phyloP scores from a whole-genome alignment of 176 grass and related monocot genomes.

The Rhynchospora tenuis region DNA sequence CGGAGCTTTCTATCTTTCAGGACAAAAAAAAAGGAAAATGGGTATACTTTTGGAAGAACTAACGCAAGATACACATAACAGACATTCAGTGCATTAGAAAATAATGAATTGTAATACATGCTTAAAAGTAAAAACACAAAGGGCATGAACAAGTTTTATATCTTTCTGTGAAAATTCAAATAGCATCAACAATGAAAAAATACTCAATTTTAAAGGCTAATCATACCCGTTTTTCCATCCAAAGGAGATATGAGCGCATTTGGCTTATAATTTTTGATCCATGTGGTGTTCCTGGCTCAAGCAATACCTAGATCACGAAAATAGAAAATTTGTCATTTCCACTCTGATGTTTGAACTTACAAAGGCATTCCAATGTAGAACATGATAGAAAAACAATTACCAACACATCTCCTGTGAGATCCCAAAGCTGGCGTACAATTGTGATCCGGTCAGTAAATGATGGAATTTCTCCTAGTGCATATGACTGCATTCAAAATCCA shows the following conservation, averaged over 20 bases:
- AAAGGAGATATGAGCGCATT: slow-evolving; percentile 97
- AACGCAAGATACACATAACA: slow-evolving; percentile 28
- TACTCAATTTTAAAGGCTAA: neutral
- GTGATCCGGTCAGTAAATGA: slow-evolving; percentile 84
- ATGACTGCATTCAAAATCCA: slow-evolving; percentile 48
- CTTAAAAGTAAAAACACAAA: neutral
- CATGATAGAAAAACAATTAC: slow-evolving; percentile 34
- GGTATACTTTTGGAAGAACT: slow-evolving; percentile 23
- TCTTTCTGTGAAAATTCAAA: neutral
- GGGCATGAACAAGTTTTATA: neutral
- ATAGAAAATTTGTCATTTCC: slow-evolving; percentile 1
- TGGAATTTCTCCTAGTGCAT: slow-evolving; percentile 96
- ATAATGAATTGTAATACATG: too few species aligned
- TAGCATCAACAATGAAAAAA: slow-evolving; percentile 20
- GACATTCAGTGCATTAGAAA: neutral
- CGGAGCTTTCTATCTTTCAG: too few species aligned
- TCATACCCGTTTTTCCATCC: slow-evolving; percentile 97
- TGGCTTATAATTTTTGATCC: slow-evolving; percentile 93
- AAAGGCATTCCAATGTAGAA: neutral
- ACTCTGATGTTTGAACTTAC: neutral
- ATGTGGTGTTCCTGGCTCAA: slow-evolving; percentile 98
- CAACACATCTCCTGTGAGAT: slow-evolving; percentile 90
- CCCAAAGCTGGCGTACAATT: slow-evolving; percentile 88
- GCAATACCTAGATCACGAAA: slow-evolving; percentile 53
- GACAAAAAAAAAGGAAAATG: too few species aligned